Evolutionary conservation across 2,329 filamentous ascomycete genomes (phyloP), one percentile per base, ranked within the genome.

Genomic region (Pyricularia sp.): DNA sequence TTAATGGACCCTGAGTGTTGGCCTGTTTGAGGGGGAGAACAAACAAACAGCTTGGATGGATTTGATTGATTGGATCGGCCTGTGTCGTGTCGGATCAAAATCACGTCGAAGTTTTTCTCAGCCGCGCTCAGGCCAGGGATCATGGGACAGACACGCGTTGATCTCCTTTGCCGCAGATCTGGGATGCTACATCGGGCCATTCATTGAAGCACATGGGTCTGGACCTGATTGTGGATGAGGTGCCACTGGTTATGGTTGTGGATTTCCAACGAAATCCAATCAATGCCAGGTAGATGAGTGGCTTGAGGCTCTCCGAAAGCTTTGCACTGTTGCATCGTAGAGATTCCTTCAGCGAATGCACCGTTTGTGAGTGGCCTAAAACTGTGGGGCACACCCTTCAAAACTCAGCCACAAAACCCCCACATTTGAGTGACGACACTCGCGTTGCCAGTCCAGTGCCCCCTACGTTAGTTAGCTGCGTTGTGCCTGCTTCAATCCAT

Each of bases 31-130:
- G 58, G 23, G n/a, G 2, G 58, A 61, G 58, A 61, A 11, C 9
- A 61, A 61, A 26, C 58, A 61, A 61, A 61, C 58, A 61, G 58
- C 25, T 61, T 50, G 42, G 10, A 2, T 50, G 42, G 10, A 2
- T 36, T 36, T 36, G 33, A 36, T 36, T 36, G 33, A 36, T 36
- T 36, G 33, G 31, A 17, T 20, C 17, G 36, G 17, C 42, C 42
- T 50, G n/a, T 26, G 58, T 58, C 50, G 20, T 58, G 50, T 25
- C 12, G 58, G 6, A 12, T 61, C 14, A 59, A 65, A 59, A 28
- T 58, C 61, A 68, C 55, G 42, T 68, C 25, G 28, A 23, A 25
- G 69, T 68, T 68, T 42, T 69, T 65, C 25, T 68, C 58, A 61
- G 58, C 58, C 58, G n/a, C 58, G 42, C 42, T 50, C 58, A 61